phyloP scores from a whole-genome alignment of 352 stramenopile genomes.

The Aphanomyces cochlioides region DNA sequence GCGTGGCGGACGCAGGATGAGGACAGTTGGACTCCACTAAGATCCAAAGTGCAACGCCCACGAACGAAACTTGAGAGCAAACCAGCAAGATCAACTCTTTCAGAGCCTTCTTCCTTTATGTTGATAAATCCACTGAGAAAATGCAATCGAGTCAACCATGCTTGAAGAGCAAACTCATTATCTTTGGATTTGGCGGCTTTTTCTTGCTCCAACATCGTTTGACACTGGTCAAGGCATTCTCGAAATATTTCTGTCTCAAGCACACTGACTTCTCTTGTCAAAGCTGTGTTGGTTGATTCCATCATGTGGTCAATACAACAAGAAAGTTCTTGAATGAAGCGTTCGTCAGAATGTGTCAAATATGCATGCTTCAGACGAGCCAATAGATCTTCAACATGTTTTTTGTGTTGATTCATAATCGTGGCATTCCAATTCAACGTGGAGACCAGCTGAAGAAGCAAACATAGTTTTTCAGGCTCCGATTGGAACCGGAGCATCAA shows the following conservation, averaged over 20 bases:
- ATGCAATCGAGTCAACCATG: slow-evolving; percentile 52
- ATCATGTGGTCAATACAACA: slow-evolving; percentile 65
- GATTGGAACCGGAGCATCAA: slow-evolving; percentile 74
- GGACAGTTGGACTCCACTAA: slow-evolving; percentile 42
- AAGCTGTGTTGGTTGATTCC: slow-evolving; percentile 64
- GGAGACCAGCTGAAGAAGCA: slow-evolving; percentile 73
- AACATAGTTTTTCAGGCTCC: slow-evolving; percentile 68
- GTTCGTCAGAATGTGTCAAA: slow-evolving; percentile 59
- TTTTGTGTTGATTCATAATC: slow-evolving; percentile 62
- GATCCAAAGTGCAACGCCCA: slow-evolving; percentile 10
- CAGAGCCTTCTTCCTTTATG: slow-evolving; percentile 55
- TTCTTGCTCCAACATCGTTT: slow-evolving; percentile 54
- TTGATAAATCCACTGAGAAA: slow-evolving; percentile 62
- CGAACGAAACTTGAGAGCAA: slow-evolving; percentile 12
- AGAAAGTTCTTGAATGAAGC: slow-evolving; percentile 60
- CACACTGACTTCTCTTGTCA: slow-evolving; percentile 74
- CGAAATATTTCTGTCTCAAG: slow-evolving; percentile 71
- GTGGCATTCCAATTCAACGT: slow-evolving; percentile 58
- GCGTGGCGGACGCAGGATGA: slow-evolving; percentile 47
- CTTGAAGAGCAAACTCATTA: slow-evolving; percentile 62
- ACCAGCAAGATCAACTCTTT: neutral
- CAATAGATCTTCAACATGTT: slow-evolving; percentile 62
- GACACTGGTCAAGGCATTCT: slow-evolving; percentile 59
- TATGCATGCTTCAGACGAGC: slow-evolving; percentile 76
- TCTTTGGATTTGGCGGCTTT: slow-evolving; percentile 47